Base-by-base conservation (phyloP, 441 rosid species). In the Theobroma grandiflorum region DNA sequence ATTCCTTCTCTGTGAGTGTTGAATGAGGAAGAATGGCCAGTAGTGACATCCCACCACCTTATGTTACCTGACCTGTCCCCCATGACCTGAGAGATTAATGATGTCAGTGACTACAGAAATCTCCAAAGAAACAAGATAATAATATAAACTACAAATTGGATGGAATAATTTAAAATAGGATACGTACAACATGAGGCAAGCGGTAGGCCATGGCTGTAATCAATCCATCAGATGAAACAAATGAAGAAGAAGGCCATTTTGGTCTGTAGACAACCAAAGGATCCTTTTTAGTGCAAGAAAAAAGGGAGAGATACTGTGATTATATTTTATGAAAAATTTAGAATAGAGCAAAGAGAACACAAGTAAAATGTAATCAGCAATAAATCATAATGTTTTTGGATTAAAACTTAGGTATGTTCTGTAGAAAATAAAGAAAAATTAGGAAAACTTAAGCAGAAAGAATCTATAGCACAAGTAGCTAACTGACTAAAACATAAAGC, bases 151-250 rank as follows among this genome's bases (percentile, higher is more conserved):
- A 79, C 49, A 18, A 63, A 73, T 38, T n/a, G 55, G 74, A 81
- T 71, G 76, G 69, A 69, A 78, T 40, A 63, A 47, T 65, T 59
- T 64, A 50, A 59, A 78, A 72, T 58, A 78, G 35, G 83, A 72
- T 79, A 90, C 98, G 37, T 91, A 97, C 99, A 81, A 95, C 99
- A 82, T 97, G 99, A 81, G 99, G 99, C 81, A 93, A 87, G 75
- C 99, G 98, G 82, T 97, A 97, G 78, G 99, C 98, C 98, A 97
- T 94, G 73, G 99, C 98, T n/a, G 99, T 95, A 83, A 97, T 88
- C 88, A 97, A 82, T 82, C 98, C 98, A 83, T 97, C 98, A 64
- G 95, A 90, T 20, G 98, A 92, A 80, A 94, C 95, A 83, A 95
- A 95, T 82, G 98, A 97, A 72, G 98, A 90, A 82, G 98, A 94